A percentile compares a stretch with the other conserved stretches of the same genome.
Conservation (phyloP, 2,329 filamentous ascomycete species). For the Tolypocladium guangdongense region DNA sequence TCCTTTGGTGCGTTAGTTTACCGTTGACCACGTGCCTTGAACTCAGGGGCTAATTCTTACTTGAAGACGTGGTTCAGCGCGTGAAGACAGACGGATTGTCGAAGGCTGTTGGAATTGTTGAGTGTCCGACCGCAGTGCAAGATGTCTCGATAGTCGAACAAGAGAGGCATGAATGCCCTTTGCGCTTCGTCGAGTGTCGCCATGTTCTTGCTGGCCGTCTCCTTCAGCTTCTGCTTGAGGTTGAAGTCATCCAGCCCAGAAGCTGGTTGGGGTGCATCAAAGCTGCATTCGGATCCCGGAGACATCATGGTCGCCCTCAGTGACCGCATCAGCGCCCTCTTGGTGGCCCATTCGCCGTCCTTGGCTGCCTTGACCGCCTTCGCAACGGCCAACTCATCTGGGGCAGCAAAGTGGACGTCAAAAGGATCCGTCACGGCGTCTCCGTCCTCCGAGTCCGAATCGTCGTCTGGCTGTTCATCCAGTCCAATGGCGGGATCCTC, state of each 20-base stretch:
- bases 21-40: background rate
- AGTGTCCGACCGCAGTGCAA: slow-evolving; percentile 63
- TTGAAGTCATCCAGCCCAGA: slow-evolving; percentile 36
- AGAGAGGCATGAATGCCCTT: slow-evolving; percentile 53
- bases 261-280: slow-evolving; percentile 20
- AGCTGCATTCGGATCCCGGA: slow-evolving; percentile 28
- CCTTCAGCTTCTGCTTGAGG: slow-evolving; percentile 60
- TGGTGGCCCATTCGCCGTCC: slow-evolving; percentile 38
- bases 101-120: slow-evolving; percentile 56
- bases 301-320: slow-evolving; percentile 36
- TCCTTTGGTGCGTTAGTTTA: slow-evolving; percentile 33
- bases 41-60: slow-evolving; percentile 25
- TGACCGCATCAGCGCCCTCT: slow-evolving; percentile 33
- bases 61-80: slow-evolving; percentile 88
- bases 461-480: slow-evolving; percentile 20
- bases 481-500: slow-evolving; percentile 5
- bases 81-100: slow-evolving; percentile 68
- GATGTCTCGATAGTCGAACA: slow-evolving; percentile 77
- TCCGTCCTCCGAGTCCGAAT: slow-evolving; percentile 36
- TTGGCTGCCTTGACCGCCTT: slow-evolving; percentile 40
- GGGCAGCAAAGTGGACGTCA: slow-evolving; percentile 64
- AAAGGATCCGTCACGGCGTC: slow-evolving; percentile 59
- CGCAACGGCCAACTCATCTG: slow-evolving; percentile 49
- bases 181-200: slow-evolving; percentile 50
- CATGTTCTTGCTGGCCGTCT: slow-evolving; percentile 41